Percentiles rank a stretch among this genome's conserved stretches.
These are phyloP conservation scores for Mycena citricolor DNA, from an alignment of 1,284 basidiomycete genomes.

Conservation along the genomic window DNA sequence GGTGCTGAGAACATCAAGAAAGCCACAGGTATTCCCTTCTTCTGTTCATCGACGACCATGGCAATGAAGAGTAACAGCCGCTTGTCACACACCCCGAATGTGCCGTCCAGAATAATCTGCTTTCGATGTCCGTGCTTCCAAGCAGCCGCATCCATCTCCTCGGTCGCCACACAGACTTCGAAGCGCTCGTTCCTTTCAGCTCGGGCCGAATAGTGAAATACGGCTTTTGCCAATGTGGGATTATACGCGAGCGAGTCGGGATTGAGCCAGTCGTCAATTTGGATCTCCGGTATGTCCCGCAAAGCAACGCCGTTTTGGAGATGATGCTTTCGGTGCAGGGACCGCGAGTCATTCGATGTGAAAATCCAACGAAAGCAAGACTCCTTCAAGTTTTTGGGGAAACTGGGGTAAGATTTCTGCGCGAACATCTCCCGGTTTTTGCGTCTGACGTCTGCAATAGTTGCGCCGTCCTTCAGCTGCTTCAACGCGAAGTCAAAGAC, in stretches of 20 bases:
- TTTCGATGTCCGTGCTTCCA: slow-evolving; percentile 12
- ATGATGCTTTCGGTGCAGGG: too few relatives aligned
- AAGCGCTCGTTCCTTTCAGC: slow-evolving; percentile 19
- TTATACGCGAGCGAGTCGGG: slow-evolving; percentile 13
- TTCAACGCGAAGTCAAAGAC: neutral
- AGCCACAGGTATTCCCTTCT: slow-evolving; percentile 14
- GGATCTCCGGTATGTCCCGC: too few relatives aligned
- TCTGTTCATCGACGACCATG: slow-evolving; percentile 15
- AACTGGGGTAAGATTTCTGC: too few relatives aligned
- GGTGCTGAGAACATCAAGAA: slow-evolving; percentile 19
- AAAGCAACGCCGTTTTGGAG: too few relatives aligned
- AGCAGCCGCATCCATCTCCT: slow-evolving; percentile 8
- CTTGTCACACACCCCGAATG: slow-evolving; percentile 14
- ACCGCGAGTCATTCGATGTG: too few relatives aligned
- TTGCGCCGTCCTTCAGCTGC: neutral
- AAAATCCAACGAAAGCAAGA: too few relatives aligned
- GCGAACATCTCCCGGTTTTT: too few relatives aligned
- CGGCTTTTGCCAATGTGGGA: neutral
- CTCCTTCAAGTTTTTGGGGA: too few relatives aligned
- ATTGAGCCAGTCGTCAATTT: slow-evolving; percentile 26
- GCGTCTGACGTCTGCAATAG: neutral
- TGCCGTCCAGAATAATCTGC: slow-evolving; percentile 12
- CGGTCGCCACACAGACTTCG: slow-evolving; percentile 23
- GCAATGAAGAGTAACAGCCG: slow-evolving; percentile 17
- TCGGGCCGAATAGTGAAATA: slow-evolving; percentile 24